A percentile compares a stretch with the other conserved stretches of the same genome.
Conservation (phyloP, 2,329 filamentous ascomycete genomes). For the Corniculantispora saksenae region DNA sequence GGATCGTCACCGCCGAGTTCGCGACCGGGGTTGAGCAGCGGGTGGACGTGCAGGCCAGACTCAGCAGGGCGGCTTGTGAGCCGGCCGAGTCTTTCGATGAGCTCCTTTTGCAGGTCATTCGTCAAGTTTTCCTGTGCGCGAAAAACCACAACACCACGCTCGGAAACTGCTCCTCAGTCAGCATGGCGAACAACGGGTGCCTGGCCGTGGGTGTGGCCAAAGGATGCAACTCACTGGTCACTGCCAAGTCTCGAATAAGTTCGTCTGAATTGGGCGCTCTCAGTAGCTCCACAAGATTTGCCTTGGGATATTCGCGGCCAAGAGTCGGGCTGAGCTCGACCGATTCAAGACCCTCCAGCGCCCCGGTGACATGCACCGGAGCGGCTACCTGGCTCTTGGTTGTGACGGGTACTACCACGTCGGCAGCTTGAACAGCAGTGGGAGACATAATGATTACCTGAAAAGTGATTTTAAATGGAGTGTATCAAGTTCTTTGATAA, state of each 20-base stretch:
- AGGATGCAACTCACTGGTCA: conserved; percentile 64
- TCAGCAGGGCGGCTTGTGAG: conserved; percentile 57
- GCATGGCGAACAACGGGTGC: background rate
- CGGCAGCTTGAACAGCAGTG: conserved; percentile 3
- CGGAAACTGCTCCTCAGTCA: conserved; percentile 54
- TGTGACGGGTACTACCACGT: conserved; percentile 1
- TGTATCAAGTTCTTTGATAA: background rate
- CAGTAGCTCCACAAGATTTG: conserved; percentile 62
- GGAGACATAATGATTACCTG: conserved; percentile 5
- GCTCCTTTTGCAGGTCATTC: conserved; percentile 65
- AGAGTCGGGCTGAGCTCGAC: conserved; percentile 64
- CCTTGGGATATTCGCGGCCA: conserved; percentile 60
- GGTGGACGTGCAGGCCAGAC: conserved; percentile 62
- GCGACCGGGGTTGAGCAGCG: conserved; percentile 53
- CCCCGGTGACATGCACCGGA: conserved; percentile 52
- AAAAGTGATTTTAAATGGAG: background rate
- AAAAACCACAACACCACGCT: conserved; percentile 71
- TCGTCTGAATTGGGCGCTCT: conserved; percentile 63
- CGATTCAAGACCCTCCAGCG: conserved; percentile 51
- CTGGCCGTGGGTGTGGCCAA: background rate
- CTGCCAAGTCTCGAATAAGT: conserved; percentile 64
- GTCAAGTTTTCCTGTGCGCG: conserved; percentile 62
- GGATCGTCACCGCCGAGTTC: conserved; percentile 57
- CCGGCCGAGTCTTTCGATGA: conserved; percentile 61
- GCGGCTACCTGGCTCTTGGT: conserved; percentile 22